phyloP scores from a whole-genome alignment of 306 rosid species.

The Oxytropis ochrocephala region DNA sequence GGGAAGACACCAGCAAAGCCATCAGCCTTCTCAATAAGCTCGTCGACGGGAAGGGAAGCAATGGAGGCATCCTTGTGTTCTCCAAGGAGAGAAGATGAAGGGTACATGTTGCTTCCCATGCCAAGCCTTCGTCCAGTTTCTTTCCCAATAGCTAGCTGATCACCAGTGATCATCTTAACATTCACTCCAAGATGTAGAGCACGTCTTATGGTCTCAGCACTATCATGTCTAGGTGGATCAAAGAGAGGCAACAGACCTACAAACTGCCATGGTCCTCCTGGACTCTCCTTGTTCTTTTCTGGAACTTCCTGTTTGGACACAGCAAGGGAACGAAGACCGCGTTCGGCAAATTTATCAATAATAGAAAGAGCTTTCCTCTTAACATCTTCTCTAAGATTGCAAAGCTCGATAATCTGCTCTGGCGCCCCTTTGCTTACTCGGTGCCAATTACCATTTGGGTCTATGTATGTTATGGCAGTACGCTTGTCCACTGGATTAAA shows the following conservation, averaged over 20 bases:
- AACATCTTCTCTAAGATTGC: conserved; percentile 56
- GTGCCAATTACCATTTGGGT: conserved; percentile 60
- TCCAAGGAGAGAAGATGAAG: conserved; percentile 91
- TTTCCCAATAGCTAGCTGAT: conserved; percentile 86
- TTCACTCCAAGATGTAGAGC: conserved; percentile 84
- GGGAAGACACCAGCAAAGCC: conserved; percentile 98
- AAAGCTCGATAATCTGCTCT: conserved; percentile 87
- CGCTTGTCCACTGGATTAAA: conserved; percentile 94
- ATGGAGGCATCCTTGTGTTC: conserved; percentile 53
- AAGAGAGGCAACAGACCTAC: conserved; percentile 88
- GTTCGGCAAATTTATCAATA: conserved; percentile 81
- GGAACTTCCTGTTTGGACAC: conserved; percentile 57
- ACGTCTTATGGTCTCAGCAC: conserved; percentile 83
- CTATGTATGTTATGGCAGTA: conserved; percentile 83
- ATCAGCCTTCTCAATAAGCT: conserved; percentile 88
- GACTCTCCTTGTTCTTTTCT: conserved; percentile 60
- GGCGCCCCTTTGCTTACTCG: conserved; percentile 95
- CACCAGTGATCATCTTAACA: conserved; percentile 95
- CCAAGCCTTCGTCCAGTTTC: conserved; percentile 95
- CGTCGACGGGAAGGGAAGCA: conserved; percentile 64
- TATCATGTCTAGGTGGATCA: conserved; percentile 94
- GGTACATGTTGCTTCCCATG: conserved; percentile 98
- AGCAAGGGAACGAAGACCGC: conserved; percentile 87
- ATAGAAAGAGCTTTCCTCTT: conserved; percentile 59
- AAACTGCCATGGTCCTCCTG: conserved; percentile 76